Base-by-base conservation (phyloP, 495 filamentous ascomycete genomes). In the Saxophila tyrrhenica region DNA sequence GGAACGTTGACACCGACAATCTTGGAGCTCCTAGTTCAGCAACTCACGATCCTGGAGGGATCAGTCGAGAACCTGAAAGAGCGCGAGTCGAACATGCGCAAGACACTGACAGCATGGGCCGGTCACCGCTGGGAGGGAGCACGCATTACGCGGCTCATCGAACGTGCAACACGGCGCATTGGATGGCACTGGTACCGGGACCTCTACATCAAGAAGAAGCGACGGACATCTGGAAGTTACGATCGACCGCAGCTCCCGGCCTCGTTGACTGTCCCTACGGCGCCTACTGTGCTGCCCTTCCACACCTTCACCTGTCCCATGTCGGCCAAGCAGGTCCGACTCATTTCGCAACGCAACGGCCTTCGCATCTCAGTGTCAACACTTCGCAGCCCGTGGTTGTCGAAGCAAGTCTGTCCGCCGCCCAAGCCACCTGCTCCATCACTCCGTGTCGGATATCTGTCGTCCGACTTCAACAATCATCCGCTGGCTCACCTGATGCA, bases 391-490 rank as follows among this genome's bases (percentile, higher is more conserved):
- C 78, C 86, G 0, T 99, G 92, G 92, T 77, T 97, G 47, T 87
- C 91, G 15, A 59, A 70, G 35, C 82, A 80, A 3, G 86, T 96
- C 1, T 97, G 86, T 63, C 77, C 80, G 13, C 92, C 92, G 5
- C 92, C 92, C 0, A 65, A 78, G 3, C 91, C 92, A 8, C 94
- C 92, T 11, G 75, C 73, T 25, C 89, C 92, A 0, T 79, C 84
- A 56, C 80, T 99, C 38, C 87, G 86, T 59, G 83, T 99, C 51
- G 92, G 92, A 44, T 99, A 99, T 65, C 83, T 99, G 25, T 97
- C 92, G 1, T 96, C 91, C 0, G 92, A 99, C 67, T 99, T 99
- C 70, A 99, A 99, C 65, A 99, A 99, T 65, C 92, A 99, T 64
- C 92, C 92, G 29, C 75, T 99, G 39, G 92, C 94, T 3, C 89